Percentiles rank a stretch among this genome's conserved stretches.
Evolutionary conservation across 306 rosid species (phyloP).

Genomic region (Hylodesmum podocarpum): DNA sequence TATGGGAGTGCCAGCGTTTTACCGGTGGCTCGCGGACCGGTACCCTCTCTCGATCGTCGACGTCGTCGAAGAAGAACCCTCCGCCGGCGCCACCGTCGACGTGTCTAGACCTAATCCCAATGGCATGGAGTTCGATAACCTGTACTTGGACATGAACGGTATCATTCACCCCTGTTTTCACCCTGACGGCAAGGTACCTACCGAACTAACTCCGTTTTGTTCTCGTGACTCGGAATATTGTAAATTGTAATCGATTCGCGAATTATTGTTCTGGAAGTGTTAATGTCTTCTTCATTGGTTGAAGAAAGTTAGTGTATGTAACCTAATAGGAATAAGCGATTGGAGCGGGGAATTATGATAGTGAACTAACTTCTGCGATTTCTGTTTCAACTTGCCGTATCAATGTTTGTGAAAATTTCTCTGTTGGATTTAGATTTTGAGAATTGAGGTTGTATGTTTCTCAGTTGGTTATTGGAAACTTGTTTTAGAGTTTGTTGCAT

Average conservation of each 20-base stretch:
- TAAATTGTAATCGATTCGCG: background rate
- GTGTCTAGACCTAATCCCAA: constrained; percentile 86
- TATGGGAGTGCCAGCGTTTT: constrained; percentile 98
- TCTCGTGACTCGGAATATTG: background rate
- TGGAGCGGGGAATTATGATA: background rate
- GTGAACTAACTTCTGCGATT: constrained; percentile 13
- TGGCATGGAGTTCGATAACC: constrained; percentile 85
- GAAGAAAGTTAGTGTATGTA: background rate
- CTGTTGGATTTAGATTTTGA: background rate
- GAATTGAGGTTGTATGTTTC: background rate
- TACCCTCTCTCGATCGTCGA: constrained; percentile 79
- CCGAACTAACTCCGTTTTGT: background rate
- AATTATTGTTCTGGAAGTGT: background rate
- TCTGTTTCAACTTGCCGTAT: background rate
- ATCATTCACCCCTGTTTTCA: constrained; percentile 97
- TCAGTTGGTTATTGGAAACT: background rate
- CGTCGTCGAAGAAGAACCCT: constrained; percentile 69
- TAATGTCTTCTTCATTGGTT: constrained; percentile 1
- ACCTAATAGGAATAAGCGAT: background rate
- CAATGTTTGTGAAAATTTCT: background rate
- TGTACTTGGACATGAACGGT: constrained; percentile 94
- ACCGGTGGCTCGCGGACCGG: constrained; percentile 98
- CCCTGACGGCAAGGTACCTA: constrained; percentile 84
- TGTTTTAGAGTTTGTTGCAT: background rate
- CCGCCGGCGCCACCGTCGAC: constrained; percentile 48